Base-by-base conservation (phyloP, 345 rosid genomes). In the Eucalyptus microcorys region DNA sequence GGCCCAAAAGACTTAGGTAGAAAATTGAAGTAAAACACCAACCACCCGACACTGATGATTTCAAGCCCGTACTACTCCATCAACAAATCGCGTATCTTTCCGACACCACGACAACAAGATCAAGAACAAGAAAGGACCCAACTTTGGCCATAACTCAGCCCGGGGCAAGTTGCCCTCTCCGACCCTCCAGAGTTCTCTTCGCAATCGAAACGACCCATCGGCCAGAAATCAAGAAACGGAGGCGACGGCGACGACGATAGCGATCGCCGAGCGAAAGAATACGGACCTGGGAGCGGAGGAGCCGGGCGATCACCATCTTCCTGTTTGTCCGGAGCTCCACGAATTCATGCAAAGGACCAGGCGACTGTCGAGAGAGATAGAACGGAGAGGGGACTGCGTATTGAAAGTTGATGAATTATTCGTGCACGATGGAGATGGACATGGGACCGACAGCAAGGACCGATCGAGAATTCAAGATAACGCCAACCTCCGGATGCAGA, bases 1-100 rank as follows among this genome's bases (percentile, higher is more conserved):
- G 0, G 0, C 45, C 45, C 83, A 37, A 37, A 37, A 37, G 27
- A 21, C 1, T 5, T 34, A 37, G 79, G 47, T 19, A 19, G 0
- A 1, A 76, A 32, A 68, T 1, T 32, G 80, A 68, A 68, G 80
- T 34, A 68, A 55, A 76, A 76, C 83, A 37, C 14, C 47, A 76
- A 76, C 1, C 83, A 6, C 45, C 83, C 47, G 83, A 76, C 47
- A 76, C 5, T 10, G 3, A 37, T 10, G 45, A 37, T 1, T 1
- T 1, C 45, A 19, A 37, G 81, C 26, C 1, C 45, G 27, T 14
- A 21, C 81, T 1, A 0, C 27, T 71, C 81, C 1, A 37, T 40
- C 83, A 37, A 76, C 83, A 76, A 37, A 37, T 76, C 83, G 27
- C 1, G 27, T 0, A 76, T 37, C 83, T 37, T 37, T 37, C 83